phyloP scores from a whole-genome alignment of 805 yeast genomes.

The Teunomyces funiuensis region DNA sequence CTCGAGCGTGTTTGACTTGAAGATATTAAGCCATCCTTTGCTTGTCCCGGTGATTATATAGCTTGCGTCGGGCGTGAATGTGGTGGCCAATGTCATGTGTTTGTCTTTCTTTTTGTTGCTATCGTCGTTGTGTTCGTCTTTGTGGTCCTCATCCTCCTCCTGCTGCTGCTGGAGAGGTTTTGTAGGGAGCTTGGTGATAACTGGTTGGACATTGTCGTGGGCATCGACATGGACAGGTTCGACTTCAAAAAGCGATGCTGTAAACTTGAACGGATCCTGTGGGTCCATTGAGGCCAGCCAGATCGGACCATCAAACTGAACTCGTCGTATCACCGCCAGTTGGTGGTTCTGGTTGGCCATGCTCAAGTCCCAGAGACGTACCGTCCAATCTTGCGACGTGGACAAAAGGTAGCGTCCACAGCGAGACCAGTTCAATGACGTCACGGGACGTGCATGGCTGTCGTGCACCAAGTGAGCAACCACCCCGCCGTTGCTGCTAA shows the following conservation, averaged over 20 bases:
- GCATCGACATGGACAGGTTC: conserved; percentile 53
- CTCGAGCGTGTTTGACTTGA: conserved; percentile 26
- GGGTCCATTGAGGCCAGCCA: conserved; percentile 70
- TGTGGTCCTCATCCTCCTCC: neutral
- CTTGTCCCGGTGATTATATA: conserved; percentile 73
- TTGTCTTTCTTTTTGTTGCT: conserved; percentile 22
- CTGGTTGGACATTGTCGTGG: conserved; percentile 18
- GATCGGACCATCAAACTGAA: conserved; percentile 65
- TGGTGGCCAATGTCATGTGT: conserved; percentile 46
- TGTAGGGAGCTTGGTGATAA: conserved; percentile 8
- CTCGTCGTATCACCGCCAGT: conserved; percentile 38
- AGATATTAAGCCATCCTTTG: conserved; percentile 71
- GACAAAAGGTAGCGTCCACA: conserved; percentile 70
- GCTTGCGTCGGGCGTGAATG: conserved; percentile 53
- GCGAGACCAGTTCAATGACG: conserved; percentile 71
- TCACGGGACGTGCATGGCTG: conserved; percentile 67
- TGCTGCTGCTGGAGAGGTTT: neutral
- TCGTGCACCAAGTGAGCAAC: conserved; percentile 47
- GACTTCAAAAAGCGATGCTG: conserved; percentile 67
- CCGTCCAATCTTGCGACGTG: conserved; percentile 79
- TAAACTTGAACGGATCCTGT: conserved; percentile 42
- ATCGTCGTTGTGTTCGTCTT: conserved; percentile 10
- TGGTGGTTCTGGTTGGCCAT: conserved; percentile 19
- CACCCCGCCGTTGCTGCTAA: conserved; percentile 59
- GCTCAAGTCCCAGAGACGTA: conserved; percentile 76